Evolutionary conservation across 345 rosid genomes (phyloP).

Genomic region (Aquilaria yunnanensis): DNA sequence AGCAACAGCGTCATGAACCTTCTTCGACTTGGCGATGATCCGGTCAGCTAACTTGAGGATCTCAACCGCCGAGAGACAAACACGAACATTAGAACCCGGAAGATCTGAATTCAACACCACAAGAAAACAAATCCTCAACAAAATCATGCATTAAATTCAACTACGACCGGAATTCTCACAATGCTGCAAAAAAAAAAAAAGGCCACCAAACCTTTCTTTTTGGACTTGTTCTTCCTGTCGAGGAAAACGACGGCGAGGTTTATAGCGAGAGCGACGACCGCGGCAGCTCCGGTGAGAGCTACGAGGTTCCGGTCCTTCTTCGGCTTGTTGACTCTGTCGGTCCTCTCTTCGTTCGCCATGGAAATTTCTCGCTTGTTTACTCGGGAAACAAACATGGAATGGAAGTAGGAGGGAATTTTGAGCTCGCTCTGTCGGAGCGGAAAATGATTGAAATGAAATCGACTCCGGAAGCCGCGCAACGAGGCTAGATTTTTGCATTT

Average conservation of each 20-base stretch:
- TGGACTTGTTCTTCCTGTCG: conserved; percentile 40
- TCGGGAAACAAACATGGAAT: conserved; percentile 24
- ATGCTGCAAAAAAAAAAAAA: background rate
- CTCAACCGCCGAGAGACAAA: conserved; percentile 61
- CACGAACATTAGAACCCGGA: conserved; percentile 53
- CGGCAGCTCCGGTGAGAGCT: conserved; percentile 75
- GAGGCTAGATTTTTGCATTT: conserved; percentile 4
- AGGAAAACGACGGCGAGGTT: conserved; percentile 61
- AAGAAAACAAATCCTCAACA: conserved; percentile 1
- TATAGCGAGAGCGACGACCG: conserved; percentile 54
- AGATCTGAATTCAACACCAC: conserved; percentile 41
- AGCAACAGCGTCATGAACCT: conserved; percentile 68
- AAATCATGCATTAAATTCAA: background rate
- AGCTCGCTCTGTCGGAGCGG: background rate
- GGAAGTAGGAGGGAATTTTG: conserved; percentile 30
- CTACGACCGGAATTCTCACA: background rate
- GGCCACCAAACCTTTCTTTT: conserved; percentile 41
- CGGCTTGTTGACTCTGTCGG: conserved; percentile 27
- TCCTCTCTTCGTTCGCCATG: conserved; percentile 34
- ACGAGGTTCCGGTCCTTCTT: conserved; percentile 38
- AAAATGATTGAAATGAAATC: background rate
- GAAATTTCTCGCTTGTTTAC: background rate
- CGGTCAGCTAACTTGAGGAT: conserved; percentile 63
- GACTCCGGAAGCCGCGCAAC: conserved; percentile 6
- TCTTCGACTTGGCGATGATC: conserved; percentile 55